Conservation (phyloP, 2,329 filamentous ascomycete species). For the Domatiomyces catenatus region DNA sequence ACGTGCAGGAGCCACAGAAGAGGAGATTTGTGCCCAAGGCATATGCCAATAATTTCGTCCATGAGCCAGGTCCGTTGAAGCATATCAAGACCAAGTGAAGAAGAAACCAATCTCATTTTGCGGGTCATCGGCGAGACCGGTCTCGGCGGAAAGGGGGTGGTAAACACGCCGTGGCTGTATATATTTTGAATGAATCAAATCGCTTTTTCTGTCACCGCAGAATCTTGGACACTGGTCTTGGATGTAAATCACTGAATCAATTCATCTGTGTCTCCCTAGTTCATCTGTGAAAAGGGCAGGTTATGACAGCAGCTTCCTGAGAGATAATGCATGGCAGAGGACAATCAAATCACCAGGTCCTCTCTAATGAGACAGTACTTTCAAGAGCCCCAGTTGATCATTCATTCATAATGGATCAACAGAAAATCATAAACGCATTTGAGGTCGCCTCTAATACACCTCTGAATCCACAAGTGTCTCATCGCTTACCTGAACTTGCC, state of each 20-base stretch:
- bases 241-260: not conserved
- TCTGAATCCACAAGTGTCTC: not conserved
- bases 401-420: no score
- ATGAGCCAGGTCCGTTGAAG: slow-evolving; percentile 56
- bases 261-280: not conserved
- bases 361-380: no score
- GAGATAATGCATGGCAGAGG: no score
- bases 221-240: not conserved
- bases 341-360: no score
- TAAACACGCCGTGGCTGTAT: not conserved
- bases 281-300: no score
- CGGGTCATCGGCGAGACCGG: not conserved
- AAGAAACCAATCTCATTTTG: not conserved
- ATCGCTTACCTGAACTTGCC: not conserved
- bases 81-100: slow-evolving; percentile 59
- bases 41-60: slow-evolving; percentile 92
- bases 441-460: not conserved
- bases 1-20: slow-evolving; percentile 89
- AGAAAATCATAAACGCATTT: not conserved
- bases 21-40: slow-evolving; percentile 78
- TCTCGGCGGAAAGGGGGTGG: not conserved
- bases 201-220: not conserved
- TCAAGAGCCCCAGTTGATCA: no score
- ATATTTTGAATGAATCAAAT: not conserved
- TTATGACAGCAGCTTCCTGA: no score